Base-by-base conservation (phyloP, 441 rosid genomes). In the Theobroma grandiflorum region DNA sequence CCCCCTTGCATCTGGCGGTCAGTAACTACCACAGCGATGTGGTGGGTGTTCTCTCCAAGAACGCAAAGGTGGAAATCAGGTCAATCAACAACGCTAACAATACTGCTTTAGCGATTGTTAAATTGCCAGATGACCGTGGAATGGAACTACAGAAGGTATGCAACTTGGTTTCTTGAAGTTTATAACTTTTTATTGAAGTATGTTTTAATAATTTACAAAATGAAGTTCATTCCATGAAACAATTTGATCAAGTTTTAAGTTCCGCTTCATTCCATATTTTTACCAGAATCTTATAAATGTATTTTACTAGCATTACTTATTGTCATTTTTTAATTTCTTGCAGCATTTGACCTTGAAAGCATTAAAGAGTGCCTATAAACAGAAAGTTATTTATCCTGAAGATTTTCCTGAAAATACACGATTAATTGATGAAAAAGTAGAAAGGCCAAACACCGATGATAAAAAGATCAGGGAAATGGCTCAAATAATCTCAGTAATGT, bases 1-100 rank as follows among this genome's bases (percentile, higher is more conserved):
- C 80, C 42, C 84, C 84, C 9, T 40, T 84, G 82, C 84, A 84
- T 72, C 74, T 84, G 0, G 75, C 72, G 15, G 68, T 66, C 31
- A 45, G 8, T 12, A 52, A 79, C 53, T 71, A 70, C 43, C 57
- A 65, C 4, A 79, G 73, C n/a, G 43, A 59, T 3, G 70, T 81
- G 31, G 80, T 76, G 14, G n/a, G 18, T 2, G n/a, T 50, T 7
- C 71, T 81, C 15, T 76, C 72, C 6, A 18, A n/a, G 15, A 26
- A 75, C n/a, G 42, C 22, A 1, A 69, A 20, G 2, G 76, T 80
- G 47, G 47, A 81, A 65, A 76, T 81, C 68, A 75, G 72, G 57
- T 64, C 72, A 1, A 70, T 33, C 1, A 81, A 61, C 74, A 18
- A 53, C 43, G 1, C 2, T 0, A 16, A 18, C 2, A 3, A 4